Conservation (phyloP, 805 yeast species). For the Dipodascus albidus region DNA sequence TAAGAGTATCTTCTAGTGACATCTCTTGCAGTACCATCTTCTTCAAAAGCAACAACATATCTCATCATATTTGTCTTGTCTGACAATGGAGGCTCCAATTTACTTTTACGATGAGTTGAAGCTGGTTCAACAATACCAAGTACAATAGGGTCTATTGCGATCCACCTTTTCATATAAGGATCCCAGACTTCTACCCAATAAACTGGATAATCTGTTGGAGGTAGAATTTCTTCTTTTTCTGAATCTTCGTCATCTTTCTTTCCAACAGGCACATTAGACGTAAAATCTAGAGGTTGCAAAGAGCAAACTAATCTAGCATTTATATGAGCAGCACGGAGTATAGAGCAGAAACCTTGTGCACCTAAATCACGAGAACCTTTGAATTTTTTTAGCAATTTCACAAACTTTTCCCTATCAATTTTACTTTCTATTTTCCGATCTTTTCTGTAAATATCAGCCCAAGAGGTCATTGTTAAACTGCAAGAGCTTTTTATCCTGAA, state of each 20-base stretch:
- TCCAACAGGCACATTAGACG: slow-evolving; percentile 22
- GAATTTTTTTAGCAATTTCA: slow-evolving; percentile 30
- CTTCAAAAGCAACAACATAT: slow-evolving; percentile 72
- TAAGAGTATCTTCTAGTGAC: slow-evolving; percentile 76
- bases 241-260: slow-evolving; percentile 9
- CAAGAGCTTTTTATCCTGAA: slow-evolving; percentile 35
- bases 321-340: slow-evolving; percentile 60
- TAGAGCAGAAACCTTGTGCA: slow-evolving; percentile 77
- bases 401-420: slow-evolving; percentile 33
- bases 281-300: slow-evolving; percentile 83
- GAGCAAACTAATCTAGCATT: slow-evolving; percentile 70
- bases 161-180: slow-evolving; percentile 55
- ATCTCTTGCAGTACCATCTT: slow-evolving; percentile 55
- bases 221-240: not conserved
- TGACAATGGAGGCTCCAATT: slow-evolving; percentile 61
- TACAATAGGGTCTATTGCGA: slow-evolving; percentile 75
- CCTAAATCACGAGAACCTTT: slow-evolving; percentile 69
- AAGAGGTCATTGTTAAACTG: slow-evolving; percentile 31
- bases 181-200: slow-evolving; percentile 97
- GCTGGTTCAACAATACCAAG: slow-evolving; percentile 52
- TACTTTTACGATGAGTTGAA: slow-evolving; percentile 33
- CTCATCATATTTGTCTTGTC: slow-evolving; percentile 48
- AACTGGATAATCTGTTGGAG: slow-evolving; percentile 41
- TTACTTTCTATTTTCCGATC: slow-evolving; percentile 12
- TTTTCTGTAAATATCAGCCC: slow-evolving; percentile 35